Evolutionary conservation across 208 protist genomes (phyloP).

Genomic region (Leishmania major): DNA sequence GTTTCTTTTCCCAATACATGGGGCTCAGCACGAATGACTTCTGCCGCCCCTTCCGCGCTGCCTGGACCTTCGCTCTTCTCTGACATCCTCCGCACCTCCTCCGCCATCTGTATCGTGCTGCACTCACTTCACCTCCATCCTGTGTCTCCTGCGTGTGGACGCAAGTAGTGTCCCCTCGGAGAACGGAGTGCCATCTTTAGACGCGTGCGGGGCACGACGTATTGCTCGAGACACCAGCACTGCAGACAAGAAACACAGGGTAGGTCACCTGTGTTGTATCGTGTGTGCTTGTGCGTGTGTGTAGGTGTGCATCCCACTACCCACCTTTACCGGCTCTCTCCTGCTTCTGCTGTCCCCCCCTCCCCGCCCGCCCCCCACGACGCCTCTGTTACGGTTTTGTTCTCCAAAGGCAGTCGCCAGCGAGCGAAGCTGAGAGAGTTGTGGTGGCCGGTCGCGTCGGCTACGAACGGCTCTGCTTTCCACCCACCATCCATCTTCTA

Average conservation of each 20-base stretch:
- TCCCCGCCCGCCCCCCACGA: not conserved
- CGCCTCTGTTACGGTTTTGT: not conserved
- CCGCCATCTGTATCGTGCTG: not conserved
- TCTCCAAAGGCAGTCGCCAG: not conserved
- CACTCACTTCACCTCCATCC: not conserved
- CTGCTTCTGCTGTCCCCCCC: not conserved
- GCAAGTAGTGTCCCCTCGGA: not conserved
- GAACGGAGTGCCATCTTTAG: not conserved
- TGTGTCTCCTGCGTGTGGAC: not conserved
- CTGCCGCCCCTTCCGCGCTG: too few relatives aligned
- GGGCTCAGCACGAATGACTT: not conserved
- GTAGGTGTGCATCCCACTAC: not conserved
- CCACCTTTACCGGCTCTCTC: not conserved
- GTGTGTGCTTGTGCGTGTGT: not conserved
- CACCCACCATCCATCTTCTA: not conserved
- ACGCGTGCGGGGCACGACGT: not conserved
- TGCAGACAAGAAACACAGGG: not conserved
- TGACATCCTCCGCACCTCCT: not conserved
- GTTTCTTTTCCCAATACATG: not conserved
- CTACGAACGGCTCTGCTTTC: constrained; percentile 8
- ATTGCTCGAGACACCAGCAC: not conserved
- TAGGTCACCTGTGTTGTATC: not conserved
- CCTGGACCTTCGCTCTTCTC: not conserved
- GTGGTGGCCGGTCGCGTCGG: not conserved
- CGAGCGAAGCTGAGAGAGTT: not conserved